Evolutionary conservation across 495 filamentous ascomycete genomes (phyloP), one percentile per base, ranked within the genome.

Genomic region (Annulohypoxylon nitens): DNA sequence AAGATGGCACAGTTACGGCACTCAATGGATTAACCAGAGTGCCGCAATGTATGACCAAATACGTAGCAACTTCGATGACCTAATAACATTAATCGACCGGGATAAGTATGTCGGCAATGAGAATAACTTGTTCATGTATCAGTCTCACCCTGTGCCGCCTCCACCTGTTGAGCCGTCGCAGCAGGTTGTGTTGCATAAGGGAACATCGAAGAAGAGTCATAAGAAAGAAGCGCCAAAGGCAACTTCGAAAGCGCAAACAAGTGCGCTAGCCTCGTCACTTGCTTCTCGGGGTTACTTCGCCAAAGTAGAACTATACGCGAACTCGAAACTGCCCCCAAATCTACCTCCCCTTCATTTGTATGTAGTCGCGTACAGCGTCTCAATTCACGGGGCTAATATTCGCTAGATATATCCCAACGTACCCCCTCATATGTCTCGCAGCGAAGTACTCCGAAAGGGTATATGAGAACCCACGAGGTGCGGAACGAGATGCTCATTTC

Each of bases 261-360:
- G 75, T 41, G 81, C 82, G 3, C 75, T 82, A 25, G 77, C 82
- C 10, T 78, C 82, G 1, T 79, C 81, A 1, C 73, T 83, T 11
- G 79, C 81, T 20, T 81, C 83, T 53, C 78, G 77, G 4, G 89
- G 88, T 61, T 89, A 91, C 78, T 94, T 94, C 77, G 81, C 88
- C n/a, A 95, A 94, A 78, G 90, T 90, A 12, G 90, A 92, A 76
- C 80, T 91, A 9, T 96, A 95, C 76, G 82, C 86, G n/a, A 96
- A 96, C 76, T 93, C 93, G 3, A 88, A 86, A 61, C 79, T 95
- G n/a, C 91, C 92, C 4, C 83, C 87, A 36, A 79, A 90, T 67
- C 81, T 94, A 1, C 87, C 89, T 16, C 86, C 87, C 1, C 79
- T 94, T 54, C 89, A 86, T 77, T 77, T 93, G 86, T 93, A 83